A percentile compares a stretch with the other conserved stretches of the same genome.
Conservation (phyloP, 169 alveolate genomes). For the Amoebophrya sp. region DNA sequence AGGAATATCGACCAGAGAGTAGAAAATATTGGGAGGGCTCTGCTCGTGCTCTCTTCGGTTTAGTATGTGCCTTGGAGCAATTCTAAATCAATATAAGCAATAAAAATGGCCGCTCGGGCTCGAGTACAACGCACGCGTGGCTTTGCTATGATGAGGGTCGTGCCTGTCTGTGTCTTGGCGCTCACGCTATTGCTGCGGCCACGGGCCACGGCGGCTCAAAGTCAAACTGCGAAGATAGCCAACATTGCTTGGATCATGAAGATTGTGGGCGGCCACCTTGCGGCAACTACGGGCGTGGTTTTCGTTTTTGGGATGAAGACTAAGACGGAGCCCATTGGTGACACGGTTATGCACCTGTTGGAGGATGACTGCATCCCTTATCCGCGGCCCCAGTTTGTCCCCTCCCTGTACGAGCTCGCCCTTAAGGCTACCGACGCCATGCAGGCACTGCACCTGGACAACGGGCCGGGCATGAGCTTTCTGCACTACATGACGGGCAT, state of each 20-base stretch:
- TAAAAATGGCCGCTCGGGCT: too few species aligned
- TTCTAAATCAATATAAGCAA: too few species aligned
- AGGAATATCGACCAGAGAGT: too few species aligned
- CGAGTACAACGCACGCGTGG: background rate
- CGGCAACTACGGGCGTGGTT: background rate
- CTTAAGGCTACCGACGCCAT: background rate
- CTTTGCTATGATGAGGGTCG: background rate
- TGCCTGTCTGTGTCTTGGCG: background rate
- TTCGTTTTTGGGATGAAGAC: background rate
- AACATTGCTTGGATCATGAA: too few species aligned
- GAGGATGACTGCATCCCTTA: background rate
- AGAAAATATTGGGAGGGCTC: too few species aligned
- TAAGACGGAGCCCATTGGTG: background rate
- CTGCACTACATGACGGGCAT: background rate
- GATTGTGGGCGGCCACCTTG: too few species aligned
- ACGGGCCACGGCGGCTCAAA: too few species aligned
- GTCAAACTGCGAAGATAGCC: too few species aligned
- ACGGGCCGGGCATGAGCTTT: background rate
- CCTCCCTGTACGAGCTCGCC: background rate
- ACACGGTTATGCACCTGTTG: background rate
- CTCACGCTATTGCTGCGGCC: too few species aligned
- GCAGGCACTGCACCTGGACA: background rate
- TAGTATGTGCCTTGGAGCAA: too few species aligned
- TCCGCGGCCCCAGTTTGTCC: background rate
- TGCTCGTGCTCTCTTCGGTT: too few species aligned